phyloP scores from a whole-genome alignment of 805 yeast species.

The Metschnikowia borealis region DNA sequence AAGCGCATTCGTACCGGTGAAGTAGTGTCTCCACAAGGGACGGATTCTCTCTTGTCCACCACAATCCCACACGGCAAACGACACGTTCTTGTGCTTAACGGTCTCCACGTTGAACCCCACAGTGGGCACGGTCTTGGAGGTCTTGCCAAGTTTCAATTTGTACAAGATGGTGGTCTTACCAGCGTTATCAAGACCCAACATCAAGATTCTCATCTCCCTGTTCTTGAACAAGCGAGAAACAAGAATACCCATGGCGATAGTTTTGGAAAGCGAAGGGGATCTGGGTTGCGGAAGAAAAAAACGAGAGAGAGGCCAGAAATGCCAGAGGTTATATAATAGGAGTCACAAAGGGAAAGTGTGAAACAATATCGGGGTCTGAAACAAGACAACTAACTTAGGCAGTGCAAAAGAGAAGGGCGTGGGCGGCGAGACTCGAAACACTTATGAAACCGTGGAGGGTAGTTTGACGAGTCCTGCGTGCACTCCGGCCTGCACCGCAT shows the following conservation, averaged over 20 bases:
- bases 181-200: constrained; percentile 91
- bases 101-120: constrained; percentile 93
- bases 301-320: too few relatives aligned
- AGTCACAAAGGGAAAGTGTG: background rate
- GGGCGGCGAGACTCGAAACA: background rate
- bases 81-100: constrained; percentile 73
- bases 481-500: constrained; percentile 3
- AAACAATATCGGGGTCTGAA: background rate
- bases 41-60: constrained; percentile 94
- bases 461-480: constrained; percentile 3
- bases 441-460: background rate
- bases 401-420: background rate
- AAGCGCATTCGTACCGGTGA: constrained; percentile 87
- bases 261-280: too few relatives aligned
- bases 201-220: constrained; percentile 92
- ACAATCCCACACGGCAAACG: constrained; percentile 90
- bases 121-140: constrained; percentile 75
- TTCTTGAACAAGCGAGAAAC: constrained; percentile 52
- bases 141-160: constrained; percentile 72
- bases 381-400: background rate
- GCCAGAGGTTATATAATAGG: background rate
- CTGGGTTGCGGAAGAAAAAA: background rate
- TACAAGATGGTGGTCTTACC: constrained; percentile 88
- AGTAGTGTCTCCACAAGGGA: constrained; percentile 93
- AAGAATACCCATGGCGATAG: constrained; percentile 3